Evolutionary conservation across 1,284 basidiomycete species (phyloP).

Genomic region (Sanguinoderma infundibulare): DNA sequence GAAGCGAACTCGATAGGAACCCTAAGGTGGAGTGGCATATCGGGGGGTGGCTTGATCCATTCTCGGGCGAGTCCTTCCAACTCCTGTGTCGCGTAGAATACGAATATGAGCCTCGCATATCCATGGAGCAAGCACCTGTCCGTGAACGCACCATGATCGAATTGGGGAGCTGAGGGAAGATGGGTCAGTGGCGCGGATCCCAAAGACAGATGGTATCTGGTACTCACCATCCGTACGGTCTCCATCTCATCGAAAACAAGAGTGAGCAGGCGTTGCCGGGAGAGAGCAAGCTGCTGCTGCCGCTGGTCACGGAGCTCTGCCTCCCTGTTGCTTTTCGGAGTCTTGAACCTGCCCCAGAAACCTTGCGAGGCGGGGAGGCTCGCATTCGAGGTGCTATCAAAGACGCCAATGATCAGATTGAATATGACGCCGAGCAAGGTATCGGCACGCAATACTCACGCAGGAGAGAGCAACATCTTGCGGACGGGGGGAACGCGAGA

Average conservation of each 20-base stretch:
- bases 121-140: neutral
- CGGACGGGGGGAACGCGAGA: constrained; percentile 11
- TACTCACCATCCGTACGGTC: constrained; percentile 69
- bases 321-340: constrained; percentile 52
- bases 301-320: constrained; percentile 52
- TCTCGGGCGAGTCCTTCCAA: constrained; percentile 77
- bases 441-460: constrained; percentile 55
- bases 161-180: constrained; percentile 56
- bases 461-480: constrained; percentile 76
- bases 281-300: constrained; percentile 59
- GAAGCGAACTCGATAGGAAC: constrained; percentile 84
- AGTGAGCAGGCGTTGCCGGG: constrained; percentile 74
- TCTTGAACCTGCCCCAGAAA: constrained; percentile 73
- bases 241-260: constrained; percentile 84
- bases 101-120: neutral
- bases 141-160: constrained; percentile 53
- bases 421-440: constrained; percentile 28
- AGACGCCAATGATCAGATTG: constrained; percentile 38
- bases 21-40: constrained; percentile 70
- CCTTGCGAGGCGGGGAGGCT: constrained; percentile 59
- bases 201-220: neutral
- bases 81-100: constrained; percentile 53
- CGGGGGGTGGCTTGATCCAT: constrained; percentile 83
- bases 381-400: constrained; percentile 64
- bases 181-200: constrained; percentile 7